Evolutionary conservation across 2,329 filamentous ascomycete genomes (phyloP).

Genomic region (Botrytis tulipae): DNA sequence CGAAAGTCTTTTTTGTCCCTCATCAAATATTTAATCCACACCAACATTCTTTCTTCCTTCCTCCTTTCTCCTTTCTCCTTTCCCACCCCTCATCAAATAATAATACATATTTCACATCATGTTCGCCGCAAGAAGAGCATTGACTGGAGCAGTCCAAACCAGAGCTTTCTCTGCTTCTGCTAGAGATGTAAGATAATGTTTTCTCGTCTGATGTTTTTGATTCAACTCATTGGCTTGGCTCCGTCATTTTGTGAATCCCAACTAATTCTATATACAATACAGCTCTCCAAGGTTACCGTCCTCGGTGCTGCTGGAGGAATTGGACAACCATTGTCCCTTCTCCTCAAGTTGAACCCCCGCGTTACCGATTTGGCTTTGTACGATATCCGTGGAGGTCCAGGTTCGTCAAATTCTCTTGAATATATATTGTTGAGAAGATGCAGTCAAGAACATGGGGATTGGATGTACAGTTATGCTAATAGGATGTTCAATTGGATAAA

Average conservation of each 20-base stretch:
- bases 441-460: background rate
- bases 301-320: conserved; percentile 97
- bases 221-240: conserved; percentile 23
- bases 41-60: too few relatives aligned
- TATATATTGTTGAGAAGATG: background rate
- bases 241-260: conserved; percentile 14
- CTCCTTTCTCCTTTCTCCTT: conserved; percentile 16
- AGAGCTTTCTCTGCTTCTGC: conserved; percentile 80
- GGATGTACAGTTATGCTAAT: conserved; percentile 1
- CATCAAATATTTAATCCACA: conserved; percentile 22
- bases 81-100: conserved; percentile 16
- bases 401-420: conserved; percentile 9
- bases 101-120: conserved; percentile 45
- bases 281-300: conserved; percentile 97
- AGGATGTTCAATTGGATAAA: conserved; percentile 51
- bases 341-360: conserved; percentile 86
- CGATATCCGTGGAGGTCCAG: conserved; percentile 63
- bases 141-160: conserved; percentile 61
- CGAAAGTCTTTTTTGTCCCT: conserved; percentile 13
- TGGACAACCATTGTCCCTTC: conserved; percentile 92
- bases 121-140: conserved; percentile 68
- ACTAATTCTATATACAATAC: conserved; percentile 28
- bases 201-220: conserved; percentile 15
- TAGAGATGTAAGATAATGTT: conserved; percentile 60
- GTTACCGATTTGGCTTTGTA: conserved; percentile 93